A percentile compares a stretch with the other conserved stretches of the same genome.
phyloP scores from a whole-genome alignment of 2,329 filamentous ascomycete species.

The Zymoseptoria crescenta region DNA sequence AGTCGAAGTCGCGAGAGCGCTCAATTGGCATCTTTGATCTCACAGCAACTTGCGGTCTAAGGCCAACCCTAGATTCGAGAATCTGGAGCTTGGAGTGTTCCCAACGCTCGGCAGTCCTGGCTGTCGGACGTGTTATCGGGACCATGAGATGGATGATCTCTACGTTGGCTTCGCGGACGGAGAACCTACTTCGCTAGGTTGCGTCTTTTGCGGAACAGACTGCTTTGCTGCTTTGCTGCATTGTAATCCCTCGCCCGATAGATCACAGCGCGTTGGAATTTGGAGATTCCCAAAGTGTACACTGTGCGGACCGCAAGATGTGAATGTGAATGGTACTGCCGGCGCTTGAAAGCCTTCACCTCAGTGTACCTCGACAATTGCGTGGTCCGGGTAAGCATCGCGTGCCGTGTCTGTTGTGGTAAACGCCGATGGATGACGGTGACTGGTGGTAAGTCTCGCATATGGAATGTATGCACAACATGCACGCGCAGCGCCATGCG shows the following conservation, averaged over 20 bases:
- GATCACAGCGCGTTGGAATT: too few relatives aligned
- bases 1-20: neutral
- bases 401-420: neutral
- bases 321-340: too few relatives aligned
- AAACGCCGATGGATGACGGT: neutral
- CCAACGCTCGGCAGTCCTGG: neutral
- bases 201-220: too few relatives aligned
- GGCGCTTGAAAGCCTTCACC: too few relatives aligned
- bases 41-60: neutral
- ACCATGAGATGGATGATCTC: neutral
- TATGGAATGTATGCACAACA: neutral
- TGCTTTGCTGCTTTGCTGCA: too few relatives aligned
- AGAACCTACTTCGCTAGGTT: too few relatives aligned
- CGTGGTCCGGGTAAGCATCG: neutral
- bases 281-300: neutral
- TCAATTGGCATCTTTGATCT: neutral
- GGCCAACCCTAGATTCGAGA: neutral
- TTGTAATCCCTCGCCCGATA: too few relatives aligned
- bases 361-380: neutral
- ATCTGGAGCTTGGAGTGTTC: neutral
- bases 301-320: neutral
- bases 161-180: neutral
- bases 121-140: neutral
- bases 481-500: neutral
- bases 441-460: neutral